Conservation (phyloP, 208 protist genomes). For the Phytomonas serpens region DNA sequence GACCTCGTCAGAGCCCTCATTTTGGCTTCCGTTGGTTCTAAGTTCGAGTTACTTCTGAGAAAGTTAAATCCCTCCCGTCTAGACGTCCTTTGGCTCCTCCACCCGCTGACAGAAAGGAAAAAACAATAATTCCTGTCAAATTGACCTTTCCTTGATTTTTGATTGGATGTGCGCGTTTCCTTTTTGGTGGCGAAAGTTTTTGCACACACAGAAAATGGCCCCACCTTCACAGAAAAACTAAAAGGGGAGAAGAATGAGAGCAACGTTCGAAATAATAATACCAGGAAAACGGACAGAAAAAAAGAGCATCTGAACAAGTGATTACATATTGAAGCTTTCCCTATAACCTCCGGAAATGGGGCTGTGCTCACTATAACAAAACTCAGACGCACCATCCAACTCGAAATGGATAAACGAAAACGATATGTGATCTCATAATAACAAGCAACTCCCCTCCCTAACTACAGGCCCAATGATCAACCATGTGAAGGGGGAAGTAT, state of each 20-base stretch:
- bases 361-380: background rate
- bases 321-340: background rate
- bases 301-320: background rate
- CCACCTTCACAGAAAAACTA: constrained; percentile 5
- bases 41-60: background rate
- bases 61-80: background rate
- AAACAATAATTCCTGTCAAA: background rate
- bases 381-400: background rate
- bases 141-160: background rate
- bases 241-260: constrained; percentile 9
- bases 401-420: background rate
- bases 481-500: background rate
- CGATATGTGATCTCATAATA: background rate
- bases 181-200: background rate
- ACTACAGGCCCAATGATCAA: background rate
- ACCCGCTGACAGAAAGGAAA: background rate
- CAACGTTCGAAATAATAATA: constrained; percentile 8
- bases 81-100: background rate
- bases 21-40: background rate
- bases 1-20: background rate
- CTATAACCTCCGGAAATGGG: background rate
- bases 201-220: background rate
- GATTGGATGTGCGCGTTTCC: background rate
- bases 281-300: background rate
- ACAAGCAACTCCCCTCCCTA: background rate